phyloP scores from a whole-genome alignment of 305 asterid species.

The Fraxinus floribunda region DNA sequence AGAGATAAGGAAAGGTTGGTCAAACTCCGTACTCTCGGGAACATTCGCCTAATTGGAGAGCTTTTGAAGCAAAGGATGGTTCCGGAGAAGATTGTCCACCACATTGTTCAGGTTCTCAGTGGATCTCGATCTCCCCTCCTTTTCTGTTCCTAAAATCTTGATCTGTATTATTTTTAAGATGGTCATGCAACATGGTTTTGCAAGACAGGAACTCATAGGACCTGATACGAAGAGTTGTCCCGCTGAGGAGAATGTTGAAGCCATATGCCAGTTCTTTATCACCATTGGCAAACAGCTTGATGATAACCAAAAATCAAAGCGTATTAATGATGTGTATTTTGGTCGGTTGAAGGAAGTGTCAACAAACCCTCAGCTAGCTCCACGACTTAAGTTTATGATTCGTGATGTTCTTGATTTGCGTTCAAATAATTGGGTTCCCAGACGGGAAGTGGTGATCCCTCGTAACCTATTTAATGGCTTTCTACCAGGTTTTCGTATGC shows the following conservation, averaged over 20 bases:
- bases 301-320: constrained; percentile 73
- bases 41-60: constrained; percentile 93
- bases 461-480: constrained; percentile 21
- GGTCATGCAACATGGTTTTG: constrained; percentile 4
- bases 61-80: constrained; percentile 96
- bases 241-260: constrained; percentile 88
- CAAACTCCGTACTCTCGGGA: constrained; percentile 88
- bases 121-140: constrained; percentile 9
- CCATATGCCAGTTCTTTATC: constrained; percentile 89
- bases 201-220: constrained; percentile 39
- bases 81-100: constrained; percentile 88
- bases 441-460: constrained; percentile 78
- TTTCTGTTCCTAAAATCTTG: neutral
- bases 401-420: constrained; percentile 85
- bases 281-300: constrained; percentile 95
- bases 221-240: constrained; percentile 59
- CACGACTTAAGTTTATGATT: constrained; percentile 74
- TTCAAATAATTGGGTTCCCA: constrained; percentile 80
- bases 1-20: constrained; percentile 74
- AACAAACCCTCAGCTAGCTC: constrained; percentile 65
- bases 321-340: constrained; percentile 66
- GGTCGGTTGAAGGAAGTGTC: constrained; percentile 69
- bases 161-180: neutral
- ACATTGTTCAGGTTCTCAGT: constrained; percentile 75
- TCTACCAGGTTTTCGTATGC: neutral